A percentile compares a stretch with the other conserved stretches of the same genome.
phyloP scores from a whole-genome alignment of 2,329 filamentous ascomycete species.

The Ophiobolus disseminans region DNA sequence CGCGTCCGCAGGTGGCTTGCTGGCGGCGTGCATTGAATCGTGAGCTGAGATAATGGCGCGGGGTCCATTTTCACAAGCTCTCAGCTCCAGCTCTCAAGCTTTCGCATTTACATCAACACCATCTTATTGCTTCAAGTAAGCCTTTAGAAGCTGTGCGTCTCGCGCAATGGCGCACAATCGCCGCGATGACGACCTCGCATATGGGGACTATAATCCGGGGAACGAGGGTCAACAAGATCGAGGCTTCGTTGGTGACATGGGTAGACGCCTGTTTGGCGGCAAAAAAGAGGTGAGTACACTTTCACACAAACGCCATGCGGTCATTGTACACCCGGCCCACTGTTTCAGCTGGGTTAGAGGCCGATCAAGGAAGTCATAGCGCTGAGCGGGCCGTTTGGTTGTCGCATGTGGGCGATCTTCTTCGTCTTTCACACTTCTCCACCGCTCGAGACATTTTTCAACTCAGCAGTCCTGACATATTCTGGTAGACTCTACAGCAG shows the following conservation, averaged over 20 bases:
- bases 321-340: conserved; percentile 20
- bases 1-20: no score
- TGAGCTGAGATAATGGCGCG: no score
- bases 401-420: not conserved
- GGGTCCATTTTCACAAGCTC: no score
- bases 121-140: not conserved
- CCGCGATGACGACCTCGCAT: conserved; percentile 61
- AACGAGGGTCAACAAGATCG: conserved; percentile 53
- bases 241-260: conserved; percentile 61
- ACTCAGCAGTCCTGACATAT: conserved; percentile 8
- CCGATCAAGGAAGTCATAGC: conserved; percentile 20
- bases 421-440: conserved; percentile 1
- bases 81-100: no score
- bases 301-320: conserved; percentile 22
- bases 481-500: conserved; percentile 29
- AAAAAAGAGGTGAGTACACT: conserved; percentile 39
- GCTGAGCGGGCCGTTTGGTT: conserved; percentile 14
- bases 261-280: conserved; percentile 53
- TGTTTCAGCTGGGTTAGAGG: conserved; percentile 18
- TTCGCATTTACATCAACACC: not conserved
- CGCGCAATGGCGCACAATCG: conserved; percentile 40
- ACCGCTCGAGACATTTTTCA: not conserved
- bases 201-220: conserved; percentile 59
- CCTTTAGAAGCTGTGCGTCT: conserved; percentile 22
- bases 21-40: no score